Percentiles rank a stretch among this genome's conserved stretches.
Evolutionary conservation across 1,139 yeast genomes (phyloP).

Genomic region (Casaregolazyma suthepensis): DNA sequence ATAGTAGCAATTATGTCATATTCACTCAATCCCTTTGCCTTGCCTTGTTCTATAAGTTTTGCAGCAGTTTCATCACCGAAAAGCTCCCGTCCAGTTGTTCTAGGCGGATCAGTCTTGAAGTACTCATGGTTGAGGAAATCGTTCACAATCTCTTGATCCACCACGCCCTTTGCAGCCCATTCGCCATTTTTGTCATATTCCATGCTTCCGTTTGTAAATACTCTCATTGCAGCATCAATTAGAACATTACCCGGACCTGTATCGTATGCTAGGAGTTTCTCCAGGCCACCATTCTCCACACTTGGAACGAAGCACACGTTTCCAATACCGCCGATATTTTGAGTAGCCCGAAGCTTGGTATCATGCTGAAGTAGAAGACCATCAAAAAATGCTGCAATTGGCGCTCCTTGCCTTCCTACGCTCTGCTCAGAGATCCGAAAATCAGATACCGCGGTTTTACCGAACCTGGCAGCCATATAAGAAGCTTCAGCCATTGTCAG

Average conservation of each 20-base stretch:
- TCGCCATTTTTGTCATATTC: slow-evolving; percentile 18
- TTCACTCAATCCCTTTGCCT: slow-evolving; percentile 13
- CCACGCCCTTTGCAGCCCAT: slow-evolving; percentile 18
- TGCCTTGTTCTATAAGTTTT: slow-evolving; percentile 15
- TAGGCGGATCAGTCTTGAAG: slow-evolving; percentile 16
- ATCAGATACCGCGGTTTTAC: slow-evolving; percentile 18
- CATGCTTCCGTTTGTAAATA: slow-evolving; percentile 15
- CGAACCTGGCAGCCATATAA: slow-evolving; percentile 14
- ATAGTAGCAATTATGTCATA: slow-evolving; percentile 20
- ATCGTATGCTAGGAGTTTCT: slow-evolving; percentile 18
- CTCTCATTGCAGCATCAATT: slow-evolving; percentile 22
- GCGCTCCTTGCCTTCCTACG: slow-evolving; percentile 22
- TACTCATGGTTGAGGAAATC: slow-evolving; percentile 16
- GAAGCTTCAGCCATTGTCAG: slow-evolving; percentile 21
- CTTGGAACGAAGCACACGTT: slow-evolving; percentile 19
- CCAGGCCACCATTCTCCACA: slow-evolving; percentile 17
- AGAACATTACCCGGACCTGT: slow-evolving; percentile 20
- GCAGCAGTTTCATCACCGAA: slow-evolving; percentile 17
- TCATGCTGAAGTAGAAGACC: slow-evolving; percentile 18
- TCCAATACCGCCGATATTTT: slow-evolving; percentile 21
- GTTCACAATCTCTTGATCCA: slow-evolving; percentile 16
- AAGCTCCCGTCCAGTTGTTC: slow-evolving; percentile 20
- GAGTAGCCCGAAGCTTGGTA: slow-evolving; percentile 18
- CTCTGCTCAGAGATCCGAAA: slow-evolving; percentile 21
- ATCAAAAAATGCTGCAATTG: slow-evolving; percentile 21